Base-by-base conservation (phyloP, 2,329 filamentous ascomycete species). In the Periconia sp. region DNA sequence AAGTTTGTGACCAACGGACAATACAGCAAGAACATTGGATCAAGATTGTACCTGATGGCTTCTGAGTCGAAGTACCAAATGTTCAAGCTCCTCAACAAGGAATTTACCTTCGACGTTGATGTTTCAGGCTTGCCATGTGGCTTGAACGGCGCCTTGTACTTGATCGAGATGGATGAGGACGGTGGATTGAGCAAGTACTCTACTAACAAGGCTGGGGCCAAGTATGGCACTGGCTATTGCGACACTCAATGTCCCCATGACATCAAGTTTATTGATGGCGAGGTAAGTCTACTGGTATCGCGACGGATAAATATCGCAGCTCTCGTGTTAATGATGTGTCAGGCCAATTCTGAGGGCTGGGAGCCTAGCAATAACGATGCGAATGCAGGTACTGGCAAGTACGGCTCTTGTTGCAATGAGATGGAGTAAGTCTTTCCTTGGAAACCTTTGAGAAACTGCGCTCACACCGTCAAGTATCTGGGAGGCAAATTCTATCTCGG, bases 101-200 rank as follows among this genome's bases (percentile, higher is more conserved):
- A 63, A 43, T 63, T 63, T 44, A 56, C 54, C 12, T 62, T 63
- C 36, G 59, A 63, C 39, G 57, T 63, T 5, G 59, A 63, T 17
- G 46, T 85, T 23, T 85, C 83, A 17, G 75, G 77, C 45, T 70
- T 86, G 17, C 78, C 79, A 38, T 88, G 85, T 58, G 85, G 85
- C 34, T 70, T 88, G 40, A 87, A 88, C 65, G 85, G 84, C 28
- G 85, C 85, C 34, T 72, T 88, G 36, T 88, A 88, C 71, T 75
- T 86, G 30, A 71, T 78, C 8, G 69, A 75, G 53, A 85, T 86
- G 81, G 73, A 78, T 7, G 70, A 73, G 8, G 79, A 84, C 56
- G 85, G 85, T 55, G 84, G 82, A 25, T 51, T 73, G 40, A 52
- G 70, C 19, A 66, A 64, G 43, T 78, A 74, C 56, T 59, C 73